phyloP scores from a whole-genome alignment of 208 protist genomes.

The Phytomonas sp. region DNA sequence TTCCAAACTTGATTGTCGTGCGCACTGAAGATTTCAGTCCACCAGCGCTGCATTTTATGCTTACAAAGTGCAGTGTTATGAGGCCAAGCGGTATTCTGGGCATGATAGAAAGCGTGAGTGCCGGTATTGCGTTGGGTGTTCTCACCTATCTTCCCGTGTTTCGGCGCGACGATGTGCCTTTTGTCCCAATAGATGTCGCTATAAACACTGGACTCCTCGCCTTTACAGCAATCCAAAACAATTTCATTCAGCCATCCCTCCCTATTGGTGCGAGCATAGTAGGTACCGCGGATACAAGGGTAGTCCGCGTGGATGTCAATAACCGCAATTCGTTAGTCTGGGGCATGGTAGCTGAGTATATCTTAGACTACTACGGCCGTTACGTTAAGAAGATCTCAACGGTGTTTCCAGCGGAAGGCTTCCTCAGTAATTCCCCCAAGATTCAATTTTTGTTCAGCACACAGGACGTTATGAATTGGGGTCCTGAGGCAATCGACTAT shows the following conservation, averaged over 20 bases:
- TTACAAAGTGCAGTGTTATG: constrained; percentile 18
- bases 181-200: constrained; percentile 62
- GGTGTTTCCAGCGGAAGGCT: constrained; percentile 25
- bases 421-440: constrained; percentile 15
- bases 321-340: constrained; percentile 37
- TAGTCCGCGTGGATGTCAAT: neutral
- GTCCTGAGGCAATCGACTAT: constrained; percentile 10
- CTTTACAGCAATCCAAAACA: constrained; percentile 10
- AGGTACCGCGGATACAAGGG: neutral
- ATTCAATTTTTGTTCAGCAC: constrained; percentile 22
- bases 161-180: constrained; percentile 22
- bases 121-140: constrained; percentile 48
- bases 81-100: constrained; percentile 11
- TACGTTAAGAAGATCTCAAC: constrained; percentile 17
- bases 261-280: constrained; percentile 1
- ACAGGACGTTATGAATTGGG: constrained; percentile 19
- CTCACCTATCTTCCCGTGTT: constrained; percentile 32
- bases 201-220: constrained; percentile 35
- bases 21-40: constrained; percentile 32
- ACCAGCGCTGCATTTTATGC: constrained; percentile 38
- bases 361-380: constrained; percentile 67
- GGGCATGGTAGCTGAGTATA: constrained; percentile 68
- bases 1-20: constrained; percentile 15
- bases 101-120: constrained; percentile 34
- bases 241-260: constrained; percentile 13